Evolutionary conservation across 2,329 filamentous ascomycete species (phyloP).

Genomic region (Dactylellina drechsleri): DNA sequence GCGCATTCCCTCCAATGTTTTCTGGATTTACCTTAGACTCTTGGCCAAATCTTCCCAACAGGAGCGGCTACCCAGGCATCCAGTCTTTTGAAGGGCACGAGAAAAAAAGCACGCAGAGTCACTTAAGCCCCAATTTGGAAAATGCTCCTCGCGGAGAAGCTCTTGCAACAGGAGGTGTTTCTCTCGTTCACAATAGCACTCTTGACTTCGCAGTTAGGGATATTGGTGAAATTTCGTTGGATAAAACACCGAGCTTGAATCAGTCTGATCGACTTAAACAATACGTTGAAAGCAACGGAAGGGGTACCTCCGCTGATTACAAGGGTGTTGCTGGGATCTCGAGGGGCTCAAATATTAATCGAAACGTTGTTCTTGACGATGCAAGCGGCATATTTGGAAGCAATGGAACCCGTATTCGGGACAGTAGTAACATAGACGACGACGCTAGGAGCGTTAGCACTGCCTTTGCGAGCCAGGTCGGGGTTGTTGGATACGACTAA

Average conservation of each 20-base stretch:
- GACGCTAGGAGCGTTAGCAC: constrained; percentile 96
- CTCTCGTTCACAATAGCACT: constrained; percentile 14
- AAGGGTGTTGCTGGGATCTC: constrained; percentile 62
- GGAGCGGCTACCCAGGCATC: constrained; percentile 70
- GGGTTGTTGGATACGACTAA: constrained; percentile 71
- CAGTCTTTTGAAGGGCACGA: constrained; percentile 62
- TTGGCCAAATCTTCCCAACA: constrained; percentile 84
- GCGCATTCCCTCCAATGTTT: constrained; percentile 94
- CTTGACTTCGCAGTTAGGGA: constrained; percentile 63
- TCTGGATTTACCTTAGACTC: constrained; percentile 84
- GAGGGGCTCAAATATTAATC: constrained; percentile 61
- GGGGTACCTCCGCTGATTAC: constrained; percentile 66
- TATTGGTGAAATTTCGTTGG: constrained; percentile 38
- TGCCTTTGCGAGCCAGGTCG: constrained; percentile 94
- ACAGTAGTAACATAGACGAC: constrained; percentile 74
- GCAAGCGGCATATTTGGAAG: constrained; percentile 73
- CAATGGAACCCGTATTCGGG: constrained; percentile 65
- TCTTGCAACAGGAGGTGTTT: constrained; percentile 42
- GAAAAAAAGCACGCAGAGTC: constrained; percentile 27
- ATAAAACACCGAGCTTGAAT: constrained; percentile 75
- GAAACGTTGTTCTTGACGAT: constrained; percentile 41
- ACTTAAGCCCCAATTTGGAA: constrained; percentile 13
- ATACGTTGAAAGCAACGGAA: constrained; percentile 87
- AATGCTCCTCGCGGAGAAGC: constrained; percentile 35
- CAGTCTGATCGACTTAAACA: constrained; percentile 92